Percentiles rank a stretch among this genome's conserved stretches.
These are phyloP conservation scores for Paramecium caudatum DNA, from an alignment of 73 alveolate species.

Conservation along the genomic window DNA sequence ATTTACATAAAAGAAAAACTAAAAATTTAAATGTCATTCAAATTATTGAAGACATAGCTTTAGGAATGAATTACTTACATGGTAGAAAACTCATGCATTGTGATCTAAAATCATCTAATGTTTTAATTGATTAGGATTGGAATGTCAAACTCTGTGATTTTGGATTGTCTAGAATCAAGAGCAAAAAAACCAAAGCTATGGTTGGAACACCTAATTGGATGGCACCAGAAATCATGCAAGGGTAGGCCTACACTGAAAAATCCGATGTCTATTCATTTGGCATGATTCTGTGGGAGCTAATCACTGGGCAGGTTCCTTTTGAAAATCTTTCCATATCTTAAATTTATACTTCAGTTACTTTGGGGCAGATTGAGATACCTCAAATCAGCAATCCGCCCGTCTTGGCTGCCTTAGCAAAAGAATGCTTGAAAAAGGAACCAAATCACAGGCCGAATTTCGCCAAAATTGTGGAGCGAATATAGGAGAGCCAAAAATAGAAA, in stretches of 20 bases:
- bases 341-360: conserved; percentile 71
- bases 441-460: conserved; percentile 71
- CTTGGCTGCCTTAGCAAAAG: conserved; percentile 53
- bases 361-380: conserved; percentile 72
- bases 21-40: conserved; percentile 77
- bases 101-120: conserved; percentile 94
- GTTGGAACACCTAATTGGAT: conserved; percentile 90
- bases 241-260: conserved; percentile 83
- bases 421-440: conserved; percentile 70
- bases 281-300: conserved; percentile 84
- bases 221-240: conserved; percentile 95
- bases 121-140: conserved; percentile 92
- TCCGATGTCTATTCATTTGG: conserved; percentile 94
- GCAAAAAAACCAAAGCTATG: conserved; percentile 74
- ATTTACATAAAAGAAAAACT: conserved; percentile 81
- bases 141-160: conserved; percentile 96
- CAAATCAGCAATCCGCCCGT: conserved; percentile 55
- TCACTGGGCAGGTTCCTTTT: conserved; percentile 69
- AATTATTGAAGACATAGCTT: conserved; percentile 94
- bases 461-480: conserved; percentile 32
- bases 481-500: conserved; percentile 4
- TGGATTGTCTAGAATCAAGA: conserved; percentile 90
- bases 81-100: conserved; percentile 94
- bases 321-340: conserved; percentile 47
- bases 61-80: conserved; percentile 93